Evolutionary conservation across 140 eudicot species (phyloP), one percentile per base, ranked within the genome.

Genomic region (Ambrosia hybrid): DNA sequence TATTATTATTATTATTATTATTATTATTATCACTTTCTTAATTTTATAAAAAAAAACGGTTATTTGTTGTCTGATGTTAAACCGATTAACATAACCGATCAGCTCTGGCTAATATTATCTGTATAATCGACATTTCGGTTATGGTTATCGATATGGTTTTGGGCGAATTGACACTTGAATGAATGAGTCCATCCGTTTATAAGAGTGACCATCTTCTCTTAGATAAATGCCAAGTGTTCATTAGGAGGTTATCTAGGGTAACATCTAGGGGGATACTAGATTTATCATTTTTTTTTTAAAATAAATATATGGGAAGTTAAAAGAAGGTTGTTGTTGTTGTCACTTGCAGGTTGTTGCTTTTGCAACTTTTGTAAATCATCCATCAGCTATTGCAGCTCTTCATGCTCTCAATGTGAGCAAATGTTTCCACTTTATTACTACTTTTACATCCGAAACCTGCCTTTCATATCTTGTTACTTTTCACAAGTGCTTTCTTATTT

Each of bases 271-370:
- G 39, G 15, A 58, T 21, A 1, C 33, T 21, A 21, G 26, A 21
- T 21, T 21, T 21, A 3, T 10, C 11, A 17, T 58, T 34, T 30
- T 58, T 34, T 30, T 61, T n/a, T 61, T 62, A 21, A 21, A 21
- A 21, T 6, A 39, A 63, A 48, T 41, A 17, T 26, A 46, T 5
- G 58, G 26, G 30, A 49, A 12, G 30, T 67, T 67, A 48, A 67
- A 49, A 6, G 43, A 49, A 48, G 46, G 26, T 21, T 21, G 9
- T 67, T 67, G 46, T 26, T 38, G 76, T 56, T 33, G 45, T 70
- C 39, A 57, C 41, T 75, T 72, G 82, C 88, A 92, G 98, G 98
- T 92, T 78, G 98, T 92, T 73, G 98, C 98, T 33, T 92, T 92
- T 84, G 98, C 96, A 9, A 92, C 96, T 60, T 92, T 89, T 82